Evolutionary conservation across 257 asterid species (phyloP).

Genomic region (Solanum virginianum): DNA sequence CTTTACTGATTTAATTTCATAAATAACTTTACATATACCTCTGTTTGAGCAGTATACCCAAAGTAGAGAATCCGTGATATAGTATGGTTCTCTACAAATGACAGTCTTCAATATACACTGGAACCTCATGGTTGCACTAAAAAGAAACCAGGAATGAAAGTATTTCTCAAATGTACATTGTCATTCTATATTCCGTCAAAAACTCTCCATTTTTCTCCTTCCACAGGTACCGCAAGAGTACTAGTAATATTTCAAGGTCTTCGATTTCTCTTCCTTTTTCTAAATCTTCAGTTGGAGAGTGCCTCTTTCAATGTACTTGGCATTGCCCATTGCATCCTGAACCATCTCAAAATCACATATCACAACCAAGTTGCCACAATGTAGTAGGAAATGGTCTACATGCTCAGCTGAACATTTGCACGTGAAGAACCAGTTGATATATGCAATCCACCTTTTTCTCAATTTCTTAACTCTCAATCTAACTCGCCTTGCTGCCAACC

Average conservation of each 20-base stretch:
- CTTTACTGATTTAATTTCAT: background rate
- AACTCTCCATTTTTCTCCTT: background rate
- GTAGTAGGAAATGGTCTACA: background rate
- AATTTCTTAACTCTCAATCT: background rate
- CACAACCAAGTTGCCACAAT: background rate
- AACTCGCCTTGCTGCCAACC: background rate
- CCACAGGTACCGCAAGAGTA: background rate
- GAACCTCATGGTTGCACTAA: background rate
- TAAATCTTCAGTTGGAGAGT: background rate
- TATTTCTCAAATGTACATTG: background rate
- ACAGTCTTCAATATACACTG: background rate
- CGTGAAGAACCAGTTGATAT: background rate
- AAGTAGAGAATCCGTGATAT: background rate
- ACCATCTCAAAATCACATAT: background rate
- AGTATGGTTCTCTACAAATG: background rate
- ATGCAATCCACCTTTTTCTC: background rate
- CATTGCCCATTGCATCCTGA: background rate
- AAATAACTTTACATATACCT: background rate
- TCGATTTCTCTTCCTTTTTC: background rate
- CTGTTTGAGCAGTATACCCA: background rate
- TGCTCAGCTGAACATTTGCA: background rate
- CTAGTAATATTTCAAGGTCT: background rate
- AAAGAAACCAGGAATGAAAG: background rate
- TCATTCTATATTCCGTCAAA: background rate
- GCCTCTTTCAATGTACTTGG: background rate